Base-by-base conservation (phyloP, 208 protist species). In the Paratrypanosoma confusum region DNA sequence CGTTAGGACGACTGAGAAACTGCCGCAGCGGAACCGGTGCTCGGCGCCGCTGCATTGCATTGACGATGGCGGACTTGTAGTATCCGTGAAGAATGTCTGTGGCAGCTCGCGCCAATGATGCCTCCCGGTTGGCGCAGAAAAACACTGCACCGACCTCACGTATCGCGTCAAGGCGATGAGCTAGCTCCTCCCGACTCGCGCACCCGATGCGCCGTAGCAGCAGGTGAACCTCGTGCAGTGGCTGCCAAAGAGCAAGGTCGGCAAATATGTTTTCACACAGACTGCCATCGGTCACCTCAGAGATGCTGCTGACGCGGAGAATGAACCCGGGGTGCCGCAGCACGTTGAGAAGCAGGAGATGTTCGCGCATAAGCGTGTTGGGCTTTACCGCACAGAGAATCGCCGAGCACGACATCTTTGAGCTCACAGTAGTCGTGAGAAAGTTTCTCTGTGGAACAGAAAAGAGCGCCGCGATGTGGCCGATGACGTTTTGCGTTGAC, bases 241-340 rank as follows among this genome's bases (percentile, higher is more conserved):
- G 74, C 46, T 86, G 57, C 74, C 77, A 86, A 17, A 48, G 77
- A 0, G 81, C 67, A 1, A 90, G 37, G 18, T 70, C 71, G 14
- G 60, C 55, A 43, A 84, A 75, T 1, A 90, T 35, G 11, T 51
- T 24, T 7, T 22, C 35, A 32, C 25, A 37, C 5, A 10, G 18
- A 7, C 7, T 52, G 1, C 29, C 47, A 25, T 63, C 53, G 11
- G 28, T 20, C 20, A 77, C 45, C 39, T 76, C 69, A 8, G 42
- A 69, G 32, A 93, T 74, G 11, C 60, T 57, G 41, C 77, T 79
- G 17, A 89, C 55, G 6, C 79, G 79, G 13, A 93, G 16, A 3
- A 89, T 77, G 57, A 89, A 93, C 5, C 83, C 83, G 2, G 83
- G 83, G 49, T 82, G 74, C 0, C 79, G 72, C 67, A 93, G 71